Evolutionary conservation across 2,329 filamentous ascomycete genomes (phyloP).

Genomic region (Zasmidium angulare): DNA sequence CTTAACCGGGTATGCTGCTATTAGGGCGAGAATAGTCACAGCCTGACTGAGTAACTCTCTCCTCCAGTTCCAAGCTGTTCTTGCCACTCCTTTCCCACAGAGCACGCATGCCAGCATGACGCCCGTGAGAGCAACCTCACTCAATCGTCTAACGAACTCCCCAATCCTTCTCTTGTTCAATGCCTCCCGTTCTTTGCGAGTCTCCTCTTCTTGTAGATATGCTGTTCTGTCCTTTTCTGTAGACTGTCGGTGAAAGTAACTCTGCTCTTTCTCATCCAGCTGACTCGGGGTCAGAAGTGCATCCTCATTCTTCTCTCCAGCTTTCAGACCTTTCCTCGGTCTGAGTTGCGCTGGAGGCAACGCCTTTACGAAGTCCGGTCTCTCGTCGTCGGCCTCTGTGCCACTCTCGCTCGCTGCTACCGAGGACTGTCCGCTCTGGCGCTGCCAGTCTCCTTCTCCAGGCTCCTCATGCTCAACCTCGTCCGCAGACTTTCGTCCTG

Average conservation of each 20-base stretch:
- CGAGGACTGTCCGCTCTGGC: slow-evolving; percentile 37
- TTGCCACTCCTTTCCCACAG: slow-evolving; percentile 35
- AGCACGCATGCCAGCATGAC: slow-evolving; percentile 51
- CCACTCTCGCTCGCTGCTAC: slow-evolving; percentile 79
- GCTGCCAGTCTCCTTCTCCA: slow-evolving; percentile 13
- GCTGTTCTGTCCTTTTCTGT: slow-evolving; percentile 32
- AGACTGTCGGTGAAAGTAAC: slow-evolving; percentile 37
- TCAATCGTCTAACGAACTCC: slow-evolving; percentile 71
- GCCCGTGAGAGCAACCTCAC: slow-evolving; percentile 56
- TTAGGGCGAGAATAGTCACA: slow-evolving; percentile 27
- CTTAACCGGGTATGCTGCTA: slow-evolving; percentile 36
- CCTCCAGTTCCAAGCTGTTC: slow-evolving; percentile 36
- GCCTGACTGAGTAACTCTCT: slow-evolving; percentile 40
- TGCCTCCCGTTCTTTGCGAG: slow-evolving; percentile 52
- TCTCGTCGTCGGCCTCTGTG: slow-evolving; percentile 93
- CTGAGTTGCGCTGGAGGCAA: slow-evolving; percentile 75
- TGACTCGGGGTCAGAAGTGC: slow-evolving; percentile 49
- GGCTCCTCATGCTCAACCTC: not conserved
- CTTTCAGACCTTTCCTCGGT: slow-evolving; percentile 75
- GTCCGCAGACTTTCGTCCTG: slow-evolving; percentile 14
- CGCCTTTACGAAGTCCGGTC: slow-evolving; percentile 70
- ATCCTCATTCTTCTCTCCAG: slow-evolving; percentile 42
- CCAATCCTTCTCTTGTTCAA: slow-evolving; percentile 84
- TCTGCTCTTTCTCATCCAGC: slow-evolving; percentile 48
- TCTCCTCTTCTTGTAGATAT: slow-evolving; percentile 29